Evolutionary conservation across 768 basidiomycete genomes (phyloP), one percentile per base, ranked within the genome.

Genomic region (Wakefieldia striispora): DNA sequence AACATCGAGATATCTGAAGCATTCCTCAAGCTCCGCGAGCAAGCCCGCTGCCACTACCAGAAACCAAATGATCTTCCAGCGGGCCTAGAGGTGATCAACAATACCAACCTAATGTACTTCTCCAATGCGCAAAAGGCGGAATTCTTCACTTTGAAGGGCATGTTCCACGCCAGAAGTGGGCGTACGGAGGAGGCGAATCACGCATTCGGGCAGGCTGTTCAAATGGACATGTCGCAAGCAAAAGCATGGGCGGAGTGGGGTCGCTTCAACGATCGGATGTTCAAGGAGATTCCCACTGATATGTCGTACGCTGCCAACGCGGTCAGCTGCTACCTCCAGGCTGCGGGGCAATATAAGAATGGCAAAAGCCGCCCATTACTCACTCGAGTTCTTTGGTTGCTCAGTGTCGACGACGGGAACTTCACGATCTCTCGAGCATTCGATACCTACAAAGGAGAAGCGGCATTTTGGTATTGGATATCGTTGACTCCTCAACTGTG

Each of bases 1-100:
- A 99, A 99, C 66, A 99, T 99, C 69, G 97, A 99, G 72, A 99
- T 99, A 53, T 95, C 97, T 3, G 97, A 99, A 66, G 97, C 97
- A 1, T 99, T 99, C 77, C 76, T 99, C 50, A 99, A 99, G 69
- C 82, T 99, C 26, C 85, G 97, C 41, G 97, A 99, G 68, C 97
- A 99, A 70, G 97, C 97, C 6, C 87, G 95, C 31, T 97, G 95
- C 60, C 94, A 97, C 72, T 97, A 95, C 69, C 95, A 97, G 67
- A 93, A 90, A 61, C 89, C 91, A 0, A 88, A 88, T 52, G 94
- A 97, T 64, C 81, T 97, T 50, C 86, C 91, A 57, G 91, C 92
- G 4, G 97, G 97, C 23, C 73, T 99, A 38, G 97, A 99, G 64
- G 94, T 97, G 48, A 99, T 99, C 77, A 99, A 97, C 70, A 98